Base-by-base conservation (phyloP, 352 stramenopile species). In the Globisporangium cederbergense region DNA sequence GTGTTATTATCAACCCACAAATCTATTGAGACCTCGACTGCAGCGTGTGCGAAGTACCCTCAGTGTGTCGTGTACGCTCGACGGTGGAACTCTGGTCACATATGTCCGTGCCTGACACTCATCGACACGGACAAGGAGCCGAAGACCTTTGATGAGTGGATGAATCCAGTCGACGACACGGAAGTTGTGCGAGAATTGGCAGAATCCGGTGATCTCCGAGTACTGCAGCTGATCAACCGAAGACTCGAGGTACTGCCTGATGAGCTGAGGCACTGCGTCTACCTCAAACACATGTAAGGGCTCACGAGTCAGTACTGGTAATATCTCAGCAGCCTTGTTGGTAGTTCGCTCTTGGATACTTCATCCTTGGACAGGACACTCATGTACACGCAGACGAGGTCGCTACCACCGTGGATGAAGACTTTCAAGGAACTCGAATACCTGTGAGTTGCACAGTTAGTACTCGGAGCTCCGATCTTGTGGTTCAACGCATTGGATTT, bases 221-320 rank as follows among this genome's bases (percentile, higher is more conserved):
- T 72, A 0, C 58, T 86, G 28, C 77, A 80, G 6, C 25, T 86
- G 4, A 74, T 85, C 42, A 83, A 86, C 38, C 66, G 67, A 0
- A 59, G 50, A 0, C 28, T 88, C 1, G 14, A 54, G 0, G 52
- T 57, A 8, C 54, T 64, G 32, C 75, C 77, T 2, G 46, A 61
- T 0, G 63, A 80, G 22, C 54, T 88, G 2, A 42, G 64, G 4
- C 32, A 47, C 0, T 85, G 79, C 30, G 42, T 51, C 0, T 47
- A 73, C 3, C 61, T 83, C 1, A 56, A 73, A n/a, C 65, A 85
- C 58, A 46, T 88, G 77, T 86, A 70, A 14, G 51, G 25, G 25
- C 25, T 28, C 25, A 28, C 25, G 25, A 28, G 25, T 1, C 25
- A 28, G 25, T 28, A 28, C 25, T 28, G 25, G 25, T 28, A 28